These are phyloP conservation scores for Panellus pusillus DNA, from an alignment of 768 basidiomycete genomes.

Conservation along the genomic window DNA sequence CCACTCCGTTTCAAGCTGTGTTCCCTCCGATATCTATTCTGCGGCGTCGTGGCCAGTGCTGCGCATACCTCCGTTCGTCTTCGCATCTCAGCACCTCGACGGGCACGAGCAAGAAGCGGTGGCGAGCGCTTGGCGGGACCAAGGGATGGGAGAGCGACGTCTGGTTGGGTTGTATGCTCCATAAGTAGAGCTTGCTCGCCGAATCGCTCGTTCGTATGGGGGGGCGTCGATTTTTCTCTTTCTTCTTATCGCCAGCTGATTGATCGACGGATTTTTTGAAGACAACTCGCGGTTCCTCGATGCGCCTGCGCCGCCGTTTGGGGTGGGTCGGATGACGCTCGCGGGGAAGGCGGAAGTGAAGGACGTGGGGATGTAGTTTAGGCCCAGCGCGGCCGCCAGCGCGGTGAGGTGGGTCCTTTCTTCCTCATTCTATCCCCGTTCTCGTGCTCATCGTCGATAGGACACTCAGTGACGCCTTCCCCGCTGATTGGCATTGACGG, in stretches of 20 bases:
- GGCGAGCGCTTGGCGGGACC: slow-evolving; percentile 22
- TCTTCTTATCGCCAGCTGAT: no score
- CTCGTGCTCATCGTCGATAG: background rate
- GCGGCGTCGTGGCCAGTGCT: no score
- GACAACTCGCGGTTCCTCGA: slow-evolving; percentile 67
- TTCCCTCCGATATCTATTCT: no score
- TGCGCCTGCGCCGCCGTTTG: slow-evolving; percentile 68
- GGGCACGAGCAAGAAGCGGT: slow-evolving; percentile 1
- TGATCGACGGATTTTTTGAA: no score
- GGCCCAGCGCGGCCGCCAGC: slow-evolving; percentile 76
- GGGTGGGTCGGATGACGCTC: slow-evolving; percentile 75
- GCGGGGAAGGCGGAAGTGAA: slow-evolving; percentile 79
- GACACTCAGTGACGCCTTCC: slow-evolving; percentile 3
- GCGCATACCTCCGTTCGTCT: no score
- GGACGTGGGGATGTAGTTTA: slow-evolving; percentile 81
- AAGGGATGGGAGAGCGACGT: slow-evolving; percentile 69
- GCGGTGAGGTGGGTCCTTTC: slow-evolving; percentile 57
- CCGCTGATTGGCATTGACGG: no score
- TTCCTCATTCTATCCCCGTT: background rate
- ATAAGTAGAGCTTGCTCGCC: slow-evolving; percentile 72
- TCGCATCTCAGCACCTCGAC: background rate
- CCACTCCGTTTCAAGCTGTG: no score
- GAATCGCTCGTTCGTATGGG: slow-evolving; percentile 62
- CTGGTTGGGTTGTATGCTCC: slow-evolving; percentile 78
- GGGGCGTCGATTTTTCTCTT: slow-evolving; percentile 46